These are phyloP conservation scores for Hymenoscyphus linearis DNA, from an alignment of 2,329 filamentous ascomycete genomes.

Conservation along the genomic window DNA sequence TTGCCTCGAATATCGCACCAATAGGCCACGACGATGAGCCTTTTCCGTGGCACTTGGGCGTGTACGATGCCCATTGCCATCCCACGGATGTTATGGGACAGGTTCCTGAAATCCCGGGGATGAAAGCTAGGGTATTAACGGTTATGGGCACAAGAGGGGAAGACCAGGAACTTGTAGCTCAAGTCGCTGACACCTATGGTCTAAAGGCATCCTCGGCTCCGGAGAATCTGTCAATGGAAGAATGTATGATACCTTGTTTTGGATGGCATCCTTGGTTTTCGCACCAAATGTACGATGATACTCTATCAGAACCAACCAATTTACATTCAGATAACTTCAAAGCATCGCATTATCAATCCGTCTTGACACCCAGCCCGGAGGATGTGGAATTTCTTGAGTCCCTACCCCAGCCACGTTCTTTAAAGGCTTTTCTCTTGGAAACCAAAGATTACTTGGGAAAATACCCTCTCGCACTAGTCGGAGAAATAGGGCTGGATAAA, in stretches of 20 bases:
- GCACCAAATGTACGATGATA: slow-evolving; percentile 66
- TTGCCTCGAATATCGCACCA: not conserved
- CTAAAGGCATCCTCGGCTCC: slow-evolving; percentile 33
- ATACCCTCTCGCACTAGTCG: slow-evolving; percentile 62
- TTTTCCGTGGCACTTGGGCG: slow-evolving; percentile 66
- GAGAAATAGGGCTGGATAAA: slow-evolving; percentile 74
- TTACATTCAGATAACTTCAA: slow-evolving; percentile 29
- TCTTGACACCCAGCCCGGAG: slow-evolving; percentile 53
- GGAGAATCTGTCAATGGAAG: slow-evolving; percentile 25
- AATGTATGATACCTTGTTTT: slow-evolving; percentile 63
- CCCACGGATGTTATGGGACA: slow-evolving; percentile 71
- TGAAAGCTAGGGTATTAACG: slow-evolving; percentile 62
- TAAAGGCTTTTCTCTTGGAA: slow-evolving; percentile 53
- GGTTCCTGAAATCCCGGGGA: slow-evolving; percentile 51
- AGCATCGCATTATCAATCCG: slow-evolving; percentile 60
- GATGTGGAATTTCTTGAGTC: slow-evolving; percentile 38
- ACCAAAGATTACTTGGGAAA: slow-evolving; percentile 50
- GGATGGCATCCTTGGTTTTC: slow-evolving; percentile 89
- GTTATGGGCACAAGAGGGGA: slow-evolving; percentile 73
- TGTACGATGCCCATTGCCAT: slow-evolving; percentile 79
- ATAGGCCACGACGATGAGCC: not conserved
- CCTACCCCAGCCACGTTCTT: slow-evolving; percentile 55
- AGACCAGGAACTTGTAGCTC: slow-evolving; percentile 68
- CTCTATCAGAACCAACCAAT: slow-evolving; percentile 20
- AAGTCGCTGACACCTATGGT: slow-evolving; percentile 52